Percentiles rank a stretch among this genome's conserved stretches.
Evolutionary conservation across 176 grass and related monocot genomes (phyloP).

Genomic region (Carex parvula): DNA sequence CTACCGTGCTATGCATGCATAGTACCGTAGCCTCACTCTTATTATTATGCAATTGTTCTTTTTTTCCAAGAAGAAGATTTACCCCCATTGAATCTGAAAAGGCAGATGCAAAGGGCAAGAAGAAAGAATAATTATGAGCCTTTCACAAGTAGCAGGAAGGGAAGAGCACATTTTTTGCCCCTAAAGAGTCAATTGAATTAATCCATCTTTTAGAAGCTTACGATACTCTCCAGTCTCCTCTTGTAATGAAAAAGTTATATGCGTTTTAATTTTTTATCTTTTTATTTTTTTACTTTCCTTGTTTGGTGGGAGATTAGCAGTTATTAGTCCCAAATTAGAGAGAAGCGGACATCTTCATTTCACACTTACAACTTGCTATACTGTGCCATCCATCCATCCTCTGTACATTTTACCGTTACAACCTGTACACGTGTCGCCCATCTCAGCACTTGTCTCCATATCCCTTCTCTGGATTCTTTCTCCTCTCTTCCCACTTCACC

Average conservation of each 20-base stretch:
- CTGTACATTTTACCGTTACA: constrained; percentile 39
- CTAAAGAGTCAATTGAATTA: not conserved
- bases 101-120: constrained; percentile 11
- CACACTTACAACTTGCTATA: not conserved
- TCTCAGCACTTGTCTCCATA: constrained; percentile 10
- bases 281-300: too few species aligned
- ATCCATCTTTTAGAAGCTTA: too few species aligned
- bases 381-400: not conserved
- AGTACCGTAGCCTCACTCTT: too few species aligned
- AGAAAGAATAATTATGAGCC: constrained; percentile 22
- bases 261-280: too few species aligned
- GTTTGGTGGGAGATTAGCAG: not conserved
- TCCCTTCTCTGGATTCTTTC: not conserved
- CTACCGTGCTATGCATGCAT: too few species aligned
- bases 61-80: constrained; percentile 19
- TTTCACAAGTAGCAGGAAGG: constrained; percentile 21
- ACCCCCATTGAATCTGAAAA: constrained; percentile 23
- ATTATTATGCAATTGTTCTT: not conserved
- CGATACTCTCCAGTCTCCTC: too few species aligned
- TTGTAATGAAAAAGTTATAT: too few species aligned
- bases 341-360: too few species aligned
- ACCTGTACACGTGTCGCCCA: constrained; percentile 28
- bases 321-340: not conserved
- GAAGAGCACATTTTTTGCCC: constrained; percentile 17
- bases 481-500: constrained; percentile 26